These are phyloP conservation scores for Blepharisma japonicum DNA, from an alignment of 73 alveolate genomes.

Conservation along the genomic window DNA sequence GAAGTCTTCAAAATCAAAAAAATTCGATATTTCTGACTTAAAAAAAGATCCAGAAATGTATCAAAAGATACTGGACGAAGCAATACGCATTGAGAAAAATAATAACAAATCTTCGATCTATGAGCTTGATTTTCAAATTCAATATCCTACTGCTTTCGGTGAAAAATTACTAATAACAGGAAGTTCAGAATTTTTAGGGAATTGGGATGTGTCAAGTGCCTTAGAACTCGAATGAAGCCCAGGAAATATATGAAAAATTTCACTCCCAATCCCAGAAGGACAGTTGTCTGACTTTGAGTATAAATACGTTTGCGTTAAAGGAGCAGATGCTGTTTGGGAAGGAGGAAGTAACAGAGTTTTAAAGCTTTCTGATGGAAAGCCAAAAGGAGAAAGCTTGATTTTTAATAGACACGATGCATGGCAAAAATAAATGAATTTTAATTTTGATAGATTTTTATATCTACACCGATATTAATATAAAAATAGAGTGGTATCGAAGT, in stretches of 20 bases:
- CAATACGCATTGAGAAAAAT: background rate
- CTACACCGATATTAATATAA: too few relatives aligned
- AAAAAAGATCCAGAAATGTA: background rate
- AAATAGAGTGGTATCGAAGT: too few relatives aligned
- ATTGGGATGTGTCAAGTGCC: constrained; percentile 11
- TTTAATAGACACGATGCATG: constrained; percentile 2
- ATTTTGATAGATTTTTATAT: too few relatives aligned
- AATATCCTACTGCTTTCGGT: background rate
- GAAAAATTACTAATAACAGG: background rate
- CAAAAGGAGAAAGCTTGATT: background rate
- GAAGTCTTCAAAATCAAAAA: too few relatives aligned
- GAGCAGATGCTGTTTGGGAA: constrained; percentile 18
- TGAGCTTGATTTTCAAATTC: background rate
- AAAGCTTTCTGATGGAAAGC: background rate
- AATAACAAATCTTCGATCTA: background rate
- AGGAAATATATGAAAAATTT: constrained; percentile 11
- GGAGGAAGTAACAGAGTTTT: background rate
- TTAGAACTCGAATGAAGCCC: background rate
- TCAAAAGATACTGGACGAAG: background rate
- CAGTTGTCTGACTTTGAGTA: background rate
- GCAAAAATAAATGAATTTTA: background rate
- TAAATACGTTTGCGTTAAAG: constrained; percentile 16
- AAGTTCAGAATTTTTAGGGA: background rate
- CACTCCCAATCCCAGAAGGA: background rate
- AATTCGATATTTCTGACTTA: background rate